Base-by-base conservation (phyloP, 2,329 filamentous ascomycete genomes). In the Fusarium sp. region DNA sequence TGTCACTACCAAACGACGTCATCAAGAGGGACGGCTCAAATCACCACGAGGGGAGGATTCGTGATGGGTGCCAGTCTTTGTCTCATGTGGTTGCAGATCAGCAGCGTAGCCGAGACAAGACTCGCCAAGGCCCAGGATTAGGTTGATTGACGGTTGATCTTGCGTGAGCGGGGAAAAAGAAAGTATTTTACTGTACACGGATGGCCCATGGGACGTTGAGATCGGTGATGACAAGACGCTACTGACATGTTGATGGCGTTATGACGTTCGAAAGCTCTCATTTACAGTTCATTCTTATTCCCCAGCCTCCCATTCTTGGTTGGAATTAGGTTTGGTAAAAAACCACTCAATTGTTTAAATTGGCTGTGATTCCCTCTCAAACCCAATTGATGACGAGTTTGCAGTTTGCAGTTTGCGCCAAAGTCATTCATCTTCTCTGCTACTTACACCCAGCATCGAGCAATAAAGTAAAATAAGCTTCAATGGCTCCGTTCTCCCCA, bases 401-500 rank as follows among this genome's bases (percentile, higher is more conserved):
- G 10, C 30, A 6, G 3, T 23, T 33, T 41, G 10, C 30, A 6
- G 3, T 23, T 33, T 41, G 10, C 30, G 53, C 10, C 30, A 30
- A 4, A 8, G 0, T 2, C 3, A 15, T n/a, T 49, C 23, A 4
- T 41, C 15, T 22, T 15, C 8, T 30, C 11, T 35, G 7, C 22
- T 39, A 6, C 23, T 45, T 54, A 17, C 7, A 23, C 7, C 23
- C 23, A 23, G 23, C 23, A 7, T 7, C 23, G n/a, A n/a, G 3
- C 11, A 32, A 10, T 7, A 50, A 17, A 37, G 6, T 15, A 11
- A 15, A 22, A 49, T 49, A 14, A 48, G 6, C 27, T n/a, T 23
- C 53, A 59, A 64, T 71, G 68, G 68, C 68, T 48, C 68, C 68
- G 7, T 30, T 71, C 23, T 64, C 66, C 47, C 45, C 52, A 9